These are phyloP conservation scores for Bromus sterilis DNA, from an alignment of 176 grass and related monocot genomes.

Conservation along the genomic window DNA sequence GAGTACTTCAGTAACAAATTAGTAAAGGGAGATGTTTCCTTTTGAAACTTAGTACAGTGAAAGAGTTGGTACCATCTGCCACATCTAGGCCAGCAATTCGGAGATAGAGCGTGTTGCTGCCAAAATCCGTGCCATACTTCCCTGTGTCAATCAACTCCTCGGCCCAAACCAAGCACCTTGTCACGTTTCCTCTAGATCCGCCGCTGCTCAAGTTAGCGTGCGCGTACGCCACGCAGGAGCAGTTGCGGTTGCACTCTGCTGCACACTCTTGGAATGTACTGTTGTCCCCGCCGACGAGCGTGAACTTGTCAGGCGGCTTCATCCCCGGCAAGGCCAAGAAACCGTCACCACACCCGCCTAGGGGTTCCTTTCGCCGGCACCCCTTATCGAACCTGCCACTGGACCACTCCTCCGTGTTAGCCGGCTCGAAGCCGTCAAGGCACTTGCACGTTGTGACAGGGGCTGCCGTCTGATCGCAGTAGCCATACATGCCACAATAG, in stretches of 20 bases:
- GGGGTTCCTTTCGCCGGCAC: neutral
- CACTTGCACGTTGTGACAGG: neutral
- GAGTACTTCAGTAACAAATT: no score
- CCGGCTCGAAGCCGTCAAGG: neutral
- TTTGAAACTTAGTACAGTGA: no score
- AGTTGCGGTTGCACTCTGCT: neutral
- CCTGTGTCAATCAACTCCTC: neutral
- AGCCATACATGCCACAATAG: neutral
- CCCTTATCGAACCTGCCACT: neutral
- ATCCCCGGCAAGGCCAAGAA: neutral
- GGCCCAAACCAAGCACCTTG: neutral
- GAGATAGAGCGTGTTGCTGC: neutral
- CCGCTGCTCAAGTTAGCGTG: neutral
- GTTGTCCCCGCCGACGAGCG: neutral
- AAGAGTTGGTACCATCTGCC: neutral
- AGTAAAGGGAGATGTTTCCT: no score
- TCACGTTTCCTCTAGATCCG: neutral
- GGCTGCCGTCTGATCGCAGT: accelerated
- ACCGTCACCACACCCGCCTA: accelerated
- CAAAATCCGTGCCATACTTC: accelerated
- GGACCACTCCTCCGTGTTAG: neutral
- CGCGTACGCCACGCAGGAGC: neutral
- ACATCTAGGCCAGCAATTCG: neutral
- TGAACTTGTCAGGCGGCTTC: neutral
- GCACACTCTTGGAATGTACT: neutral